Base-by-base conservation (phyloP, 305 asterid species). In the Fraxinus greggii region DNA sequence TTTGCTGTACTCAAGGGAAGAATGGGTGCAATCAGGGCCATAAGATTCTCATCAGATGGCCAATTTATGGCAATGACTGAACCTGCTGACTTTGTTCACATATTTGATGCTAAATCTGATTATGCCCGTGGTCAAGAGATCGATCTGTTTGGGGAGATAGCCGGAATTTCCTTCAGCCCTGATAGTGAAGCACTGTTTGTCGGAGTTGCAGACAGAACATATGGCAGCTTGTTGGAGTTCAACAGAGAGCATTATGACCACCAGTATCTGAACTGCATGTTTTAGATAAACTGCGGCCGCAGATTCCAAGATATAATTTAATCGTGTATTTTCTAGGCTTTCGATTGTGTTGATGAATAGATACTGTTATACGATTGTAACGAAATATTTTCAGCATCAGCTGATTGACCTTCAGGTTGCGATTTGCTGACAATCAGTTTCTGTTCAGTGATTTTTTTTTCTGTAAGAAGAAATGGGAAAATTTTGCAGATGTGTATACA, bases 61-160 rank as follows among this genome's bases (percentile, higher is more conserved):
- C 94, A 87, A 0, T 93, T 86, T 86, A 82, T 93, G 93, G 97
- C 94, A 13, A 92, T 93, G 90, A 95, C 94, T n/a, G 96, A 93
- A 75, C 93, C 96, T 33, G 96, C 97, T 12, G 97, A 93, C 81
- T 93, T 93, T 75, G 92, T 93, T 63, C 97, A 93, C 74, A 79
- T 93, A 26, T 89, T 89, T 0, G 92, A 92, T 40, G 80, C 91
- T 0, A 75, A 76, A n/a, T 88, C 92, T 2, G 89, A 86, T 54
- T 93, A 90, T 42, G 40, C 82, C 0, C 32, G 65, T 42, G 83
- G 85, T 8, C 97, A 93, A 79, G 97, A 93, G 83, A 93, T 92
- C n/a, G 97, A 93, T 79, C 77, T 92, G 86, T 93, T 93, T 81
- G 96, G 9, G 96, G 26, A 93, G 84, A 92, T 93, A 59, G 94